Percentiles rank a stretch among this genome's conserved stretches.
phyloP scores from a whole-genome alignment of 768 basidiomycete genomes.

The Russula griseocarnosa region DNA sequence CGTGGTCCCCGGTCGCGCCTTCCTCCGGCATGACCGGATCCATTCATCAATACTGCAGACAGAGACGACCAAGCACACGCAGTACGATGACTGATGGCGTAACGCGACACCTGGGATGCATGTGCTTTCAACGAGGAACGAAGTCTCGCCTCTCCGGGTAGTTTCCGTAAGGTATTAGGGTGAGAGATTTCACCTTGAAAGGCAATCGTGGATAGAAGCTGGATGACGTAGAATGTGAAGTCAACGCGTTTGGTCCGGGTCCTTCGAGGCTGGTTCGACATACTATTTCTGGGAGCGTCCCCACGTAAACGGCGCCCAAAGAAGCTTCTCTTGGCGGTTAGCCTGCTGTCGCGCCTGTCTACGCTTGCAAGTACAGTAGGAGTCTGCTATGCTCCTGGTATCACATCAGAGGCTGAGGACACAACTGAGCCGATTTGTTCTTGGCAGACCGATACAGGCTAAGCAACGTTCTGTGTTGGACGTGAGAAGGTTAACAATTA shows the following conservation, averaged over 20 bases:
- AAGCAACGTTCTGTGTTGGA: not conserved
- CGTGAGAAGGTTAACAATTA: not conserved
- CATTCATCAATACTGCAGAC: not conserved
- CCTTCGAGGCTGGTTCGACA: not conserved
- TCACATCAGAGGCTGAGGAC: not conserved
- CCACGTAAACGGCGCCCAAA: not conserved
- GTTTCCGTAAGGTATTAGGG: not conserved
- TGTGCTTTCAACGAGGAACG: not conserved
- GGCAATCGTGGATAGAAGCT: not conserved
- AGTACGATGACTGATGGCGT: not conserved
- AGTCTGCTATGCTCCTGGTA: not conserved
- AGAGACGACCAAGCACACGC: not conserved
- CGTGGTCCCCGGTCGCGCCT: not conserved
- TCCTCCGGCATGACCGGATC: not conserved
- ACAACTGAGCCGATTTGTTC: not conserved
- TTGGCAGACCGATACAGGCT: not conserved
- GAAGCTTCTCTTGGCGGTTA: not conserved
- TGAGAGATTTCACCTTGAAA: constrained; percentile 2
- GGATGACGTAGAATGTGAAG: not conserved
- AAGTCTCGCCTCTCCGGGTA: not conserved
- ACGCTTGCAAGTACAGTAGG: not conserved
- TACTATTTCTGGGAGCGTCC: constrained; percentile 4
- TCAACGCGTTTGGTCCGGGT: not conserved
- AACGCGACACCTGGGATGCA: not conserved
- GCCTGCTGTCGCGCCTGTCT: not conserved